phyloP scores from a whole-genome alignment of 2,329 filamentous ascomycete genomes.

The Botrytis aclada region DNA sequence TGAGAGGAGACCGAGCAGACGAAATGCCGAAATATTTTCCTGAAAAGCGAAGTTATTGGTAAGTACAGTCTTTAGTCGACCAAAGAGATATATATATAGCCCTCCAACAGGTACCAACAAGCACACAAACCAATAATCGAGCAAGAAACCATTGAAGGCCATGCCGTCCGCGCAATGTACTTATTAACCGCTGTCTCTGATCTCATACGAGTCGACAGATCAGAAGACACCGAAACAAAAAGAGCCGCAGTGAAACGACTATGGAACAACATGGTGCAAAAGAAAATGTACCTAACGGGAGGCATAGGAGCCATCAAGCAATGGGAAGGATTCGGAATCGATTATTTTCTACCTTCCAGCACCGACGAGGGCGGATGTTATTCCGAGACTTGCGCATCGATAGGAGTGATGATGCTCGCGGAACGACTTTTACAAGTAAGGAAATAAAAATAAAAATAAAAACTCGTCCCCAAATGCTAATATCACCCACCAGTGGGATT shows the following conservation, averaged over 20 bases:
- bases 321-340: constrained; percentile 58
- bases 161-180: constrained; percentile 59
- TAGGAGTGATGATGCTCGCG: constrained; percentile 59
- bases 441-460: background rate
- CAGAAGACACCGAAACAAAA: constrained; percentile 7
- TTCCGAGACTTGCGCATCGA: constrained; percentile 58
- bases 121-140: constrained; percentile 53
- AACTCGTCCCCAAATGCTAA: background rate
- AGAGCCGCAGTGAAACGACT: constrained; percentile 44
- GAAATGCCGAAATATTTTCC: constrained; percentile 49
- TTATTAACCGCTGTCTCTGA: constrained; percentile 58
- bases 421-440: constrained; percentile 51
- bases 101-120: constrained; percentile 51
- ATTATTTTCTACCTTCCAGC: constrained; percentile 57
- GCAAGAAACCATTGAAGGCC: constrained; percentile 55
- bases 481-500: constrained; percentile 40
- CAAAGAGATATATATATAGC: constrained; percentile 29
- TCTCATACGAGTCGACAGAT: constrained; percentile 43
- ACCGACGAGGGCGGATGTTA: constrained; percentile 62
- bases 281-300: constrained; percentile 62
- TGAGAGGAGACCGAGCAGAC: constrained; percentile 49
- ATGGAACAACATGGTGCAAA: constrained; percentile 59
- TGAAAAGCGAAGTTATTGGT: constrained; percentile 41
- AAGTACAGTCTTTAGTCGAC: background rate
- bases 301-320: constrained; percentile 57